These are phyloP conservation scores for Cryptosporidium felis DNA, from an alignment of 169 alveolate genomes.

Conservation along the genomic window DNA sequence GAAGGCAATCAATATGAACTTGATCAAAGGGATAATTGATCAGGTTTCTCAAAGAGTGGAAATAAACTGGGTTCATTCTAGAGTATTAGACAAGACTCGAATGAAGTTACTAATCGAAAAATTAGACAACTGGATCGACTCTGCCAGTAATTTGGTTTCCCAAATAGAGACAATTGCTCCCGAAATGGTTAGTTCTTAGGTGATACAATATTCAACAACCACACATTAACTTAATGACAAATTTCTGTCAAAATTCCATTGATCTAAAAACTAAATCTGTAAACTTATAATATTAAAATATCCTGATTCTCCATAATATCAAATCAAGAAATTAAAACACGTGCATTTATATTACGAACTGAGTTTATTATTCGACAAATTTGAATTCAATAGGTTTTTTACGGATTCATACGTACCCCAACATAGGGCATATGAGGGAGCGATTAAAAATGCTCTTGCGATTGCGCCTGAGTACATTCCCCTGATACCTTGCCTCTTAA, in stretches of 20 bases:
- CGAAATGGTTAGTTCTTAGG: slow-evolving; percentile 29
- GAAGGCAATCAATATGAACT: slow-evolving; percentile 83
- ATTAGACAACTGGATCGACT: slow-evolving; percentile 78
- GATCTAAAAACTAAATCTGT: too few species aligned
- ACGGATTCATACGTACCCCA: slow-evolving; percentile 95
- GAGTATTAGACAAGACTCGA: slow-evolving; percentile 77
- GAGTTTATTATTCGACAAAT: neutral
- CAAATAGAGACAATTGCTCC: slow-evolving; percentile 62
- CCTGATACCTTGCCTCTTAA: slow-evolving; percentile 83
- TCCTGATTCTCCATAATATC: too few species aligned
- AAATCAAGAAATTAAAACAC: too few species aligned
- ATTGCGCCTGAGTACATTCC: slow-evolving; percentile 91
- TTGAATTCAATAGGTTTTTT: slow-evolving; percentile 75
- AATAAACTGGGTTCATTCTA: slow-evolving; percentile 82
- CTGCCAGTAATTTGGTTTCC: slow-evolving; percentile 21
- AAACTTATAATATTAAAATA: too few species aligned
- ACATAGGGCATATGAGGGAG: slow-evolving; percentile 94
- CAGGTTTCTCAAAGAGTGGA: slow-evolving; percentile 79
- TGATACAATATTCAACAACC: too few species aligned
- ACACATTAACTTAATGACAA: too few species aligned
- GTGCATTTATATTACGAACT: too few species aligned
- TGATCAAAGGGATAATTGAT: slow-evolving; percentile 82
- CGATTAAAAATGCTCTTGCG: slow-evolving; percentile 87
- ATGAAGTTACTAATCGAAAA: slow-evolving; percentile 75
- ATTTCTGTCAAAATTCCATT: too few species aligned